Percentiles rank a stretch among this genome's conserved stretches.
These are phyloP conservation scores for Auricularia auricula-judae DNA, from an alignment of 768 basidiomycete species.

Conservation along the genomic window DNA sequence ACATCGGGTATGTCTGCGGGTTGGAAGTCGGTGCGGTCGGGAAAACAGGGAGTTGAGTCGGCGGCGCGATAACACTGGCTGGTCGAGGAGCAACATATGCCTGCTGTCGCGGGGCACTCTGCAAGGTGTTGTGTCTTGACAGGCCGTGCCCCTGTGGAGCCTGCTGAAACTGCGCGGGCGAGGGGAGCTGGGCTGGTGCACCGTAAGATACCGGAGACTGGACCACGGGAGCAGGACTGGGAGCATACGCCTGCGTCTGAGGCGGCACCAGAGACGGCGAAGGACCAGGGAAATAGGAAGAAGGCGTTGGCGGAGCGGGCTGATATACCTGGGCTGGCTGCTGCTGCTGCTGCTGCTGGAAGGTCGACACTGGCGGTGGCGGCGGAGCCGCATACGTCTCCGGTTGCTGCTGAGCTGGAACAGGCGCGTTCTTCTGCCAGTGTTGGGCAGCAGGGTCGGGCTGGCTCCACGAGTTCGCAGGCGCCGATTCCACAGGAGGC, in stretches of 20 bases:
- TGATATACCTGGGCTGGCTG: slow-evolving; percentile 15
- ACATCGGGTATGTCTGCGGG: slow-evolving; percentile 41
- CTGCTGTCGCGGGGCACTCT: slow-evolving; percentile 2
- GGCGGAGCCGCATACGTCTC: slow-evolving; percentile 12
- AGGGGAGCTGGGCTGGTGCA: background rate
- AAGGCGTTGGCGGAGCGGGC: slow-evolving; percentile 10
- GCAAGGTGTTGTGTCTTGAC: background rate
- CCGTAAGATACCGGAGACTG: background rate
- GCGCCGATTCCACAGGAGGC: background rate
- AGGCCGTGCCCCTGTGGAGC: background rate
- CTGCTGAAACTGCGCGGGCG: background rate
- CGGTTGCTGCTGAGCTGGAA: slow-evolving; percentile 8
- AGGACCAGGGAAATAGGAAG: background rate
- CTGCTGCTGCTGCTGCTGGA: slow-evolving; percentile 11
- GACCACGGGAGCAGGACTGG: background rate
- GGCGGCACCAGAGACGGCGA: background rate
- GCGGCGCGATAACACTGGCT: background rate
- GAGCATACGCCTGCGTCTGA: slow-evolving; percentile 1
- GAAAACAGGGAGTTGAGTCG: slow-evolving; percentile 40
- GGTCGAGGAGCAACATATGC: background rate
- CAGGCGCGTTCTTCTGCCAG: slow-evolving; percentile 7
- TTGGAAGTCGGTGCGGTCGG: slow-evolving; percentile 51
- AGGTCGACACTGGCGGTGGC: slow-evolving; percentile 5
- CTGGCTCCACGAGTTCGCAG: background rate
- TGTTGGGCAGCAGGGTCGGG: slow-evolving; percentile 4